A percentile compares a stretch with the other conserved stretches of the same genome.
phyloP scores from a whole-genome alignment of 306 rosid genomes.

The Argentina anserina region DNA sequence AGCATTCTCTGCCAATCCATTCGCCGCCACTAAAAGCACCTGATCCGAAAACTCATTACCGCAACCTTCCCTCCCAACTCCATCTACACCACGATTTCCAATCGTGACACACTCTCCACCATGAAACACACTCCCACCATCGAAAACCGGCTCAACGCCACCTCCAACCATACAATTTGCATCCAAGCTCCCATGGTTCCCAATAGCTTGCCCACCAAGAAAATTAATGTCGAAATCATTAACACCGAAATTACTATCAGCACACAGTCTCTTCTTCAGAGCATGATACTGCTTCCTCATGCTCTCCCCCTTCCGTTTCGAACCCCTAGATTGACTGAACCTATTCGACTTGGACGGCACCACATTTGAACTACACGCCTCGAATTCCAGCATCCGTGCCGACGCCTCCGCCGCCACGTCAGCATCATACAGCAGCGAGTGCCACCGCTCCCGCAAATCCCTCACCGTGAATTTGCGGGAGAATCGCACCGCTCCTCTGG shows the following conservation, averaged over 20 bases:
- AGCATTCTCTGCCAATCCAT: slow-evolving; percentile 4
- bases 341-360: slow-evolving; percentile 23
- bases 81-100: neutral
- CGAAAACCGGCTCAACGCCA: slow-evolving; percentile 7
- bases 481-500: slow-evolving; percentile 81
- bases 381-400: slow-evolving; percentile 49
- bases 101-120: neutral
- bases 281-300: slow-evolving; percentile 43
- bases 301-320: slow-evolving; percentile 40
- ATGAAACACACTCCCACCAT: neutral
- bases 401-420: slow-evolving; percentile 49
- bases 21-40: neutral
- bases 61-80: slow-evolving; percentile 11
- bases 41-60: neutral
- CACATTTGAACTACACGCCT: slow-evolving; percentile 25
- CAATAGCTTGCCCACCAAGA: neutral
- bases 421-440: slow-evolving; percentile 55
- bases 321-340: slow-evolving; percentile 18
- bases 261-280: slow-evolving; percentile 42
- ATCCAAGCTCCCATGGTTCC: slow-evolving; percentile 19
- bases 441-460: slow-evolving; percentile 71
- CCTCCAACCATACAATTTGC: slow-evolving; percentile 19
- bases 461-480: slow-evolving; percentile 49
- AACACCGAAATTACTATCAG: slow-evolving; percentile 10
- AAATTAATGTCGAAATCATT: slow-evolving; percentile 29